Conservation (phyloP, 164 flowering plant genomes). For the Vitis vinifera region ASM3070453v1 NC_081815.1:12408501-12409000, state of each 20-base stretch:
- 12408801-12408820: too few relatives aligned
- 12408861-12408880: too few relatives aligned
- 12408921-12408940: not conserved
- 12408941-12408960: slow-evolving; percentile 61
- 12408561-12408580: slow-evolving; percentile 70
- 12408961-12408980: slow-evolving; percentile 76
- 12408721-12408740: not conserved
- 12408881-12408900: slow-evolving; percentile 4
- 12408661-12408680: slow-evolving; percentile 57
- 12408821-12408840: too few relatives aligned
- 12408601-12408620: slow-evolving; percentile 63
- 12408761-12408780: too few relatives aligned
- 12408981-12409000: slow-evolving; percentile 73
- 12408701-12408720: slow-evolving; percentile 81
- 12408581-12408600: slow-evolving; percentile 79
- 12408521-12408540: slow-evolving; percentile 59
- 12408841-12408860: too few relatives aligned
- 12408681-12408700: slow-evolving; percentile 85
- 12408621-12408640: slow-evolving; percentile 66
- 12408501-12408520: slow-evolving; percentile 64
- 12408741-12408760: too few relatives aligned
- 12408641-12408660: slow-evolving; percentile 70
- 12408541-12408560: slow-evolving; percentile 62
- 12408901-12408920: not conserved
- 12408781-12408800: too few relatives aligned